Base-by-base conservation (phyloP, 2,329 filamentous ascomycete species). In the Gyromitra esculenta region DNA sequence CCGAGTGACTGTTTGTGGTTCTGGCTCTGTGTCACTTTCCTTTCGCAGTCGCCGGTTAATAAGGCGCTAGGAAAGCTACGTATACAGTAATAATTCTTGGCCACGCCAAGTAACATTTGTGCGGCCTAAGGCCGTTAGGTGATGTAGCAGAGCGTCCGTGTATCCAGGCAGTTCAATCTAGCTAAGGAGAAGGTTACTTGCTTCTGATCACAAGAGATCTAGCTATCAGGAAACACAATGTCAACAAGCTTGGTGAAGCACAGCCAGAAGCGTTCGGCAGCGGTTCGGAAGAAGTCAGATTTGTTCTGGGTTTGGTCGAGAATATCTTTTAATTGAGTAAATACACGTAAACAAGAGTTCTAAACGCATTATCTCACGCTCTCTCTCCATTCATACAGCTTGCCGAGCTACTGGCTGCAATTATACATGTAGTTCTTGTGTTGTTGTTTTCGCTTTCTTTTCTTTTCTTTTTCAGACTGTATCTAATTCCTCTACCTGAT, bases 1-100 rank as follows among this genome's bases (percentile, higher is more conserved):
- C 35, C 64, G 72, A 74, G 72, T 74, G 71, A 74, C 63, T 41
- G 1, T 13, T 15, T 37, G 31, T 74, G 71, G 25, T 37, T 9
- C 37, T 43, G 52, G 60, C 2, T 31, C 25, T 31, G 25, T 31
- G 64, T 63, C 54, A 68, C 71, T 45, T 66, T 63, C 63, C 21
- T 65, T 6, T 60, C 62, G 15, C 9, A 15, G 56, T 13, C 11
- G 21, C 31, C 45, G 43, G 62, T 65, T 21, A 54, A 25, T 8
- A 54, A 25, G 4, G 25, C 25, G 25, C 25, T 31, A 31, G 18
- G 50, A 25, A 31, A 7, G 15, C 45, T n/a, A 50, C 45, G 4
- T 50, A 31, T 31, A 1, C 18, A 21, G 21, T 13, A 54, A 54
- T 25, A 31, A 13, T 13, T 54, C 50, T 31, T 54, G 13, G 21